Evolutionary conservation across 176 grass and related monocot genomes (phyloP).

Genomic region (Puccinellia tenuiflora): DNA sequence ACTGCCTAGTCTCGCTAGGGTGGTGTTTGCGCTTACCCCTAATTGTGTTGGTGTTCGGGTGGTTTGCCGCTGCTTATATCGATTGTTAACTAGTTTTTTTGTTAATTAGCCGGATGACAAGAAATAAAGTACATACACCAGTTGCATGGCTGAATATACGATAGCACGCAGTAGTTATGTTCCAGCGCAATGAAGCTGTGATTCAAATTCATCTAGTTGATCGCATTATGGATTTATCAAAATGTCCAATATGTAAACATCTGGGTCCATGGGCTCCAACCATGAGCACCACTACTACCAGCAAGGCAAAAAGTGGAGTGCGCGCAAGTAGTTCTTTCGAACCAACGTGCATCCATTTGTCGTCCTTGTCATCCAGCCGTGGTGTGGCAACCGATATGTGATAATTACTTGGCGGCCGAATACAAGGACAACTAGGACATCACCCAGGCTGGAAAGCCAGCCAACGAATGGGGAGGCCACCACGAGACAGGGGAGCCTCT

Average conservation of each 20-base stretch:
- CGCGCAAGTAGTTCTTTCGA: not conserved
- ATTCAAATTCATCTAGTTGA: not conserved
- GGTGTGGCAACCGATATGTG: not conserved
- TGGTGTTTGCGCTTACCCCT: no score
- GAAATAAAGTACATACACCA: no score
- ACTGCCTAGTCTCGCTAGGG: no score
- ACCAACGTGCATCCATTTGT: not conserved
- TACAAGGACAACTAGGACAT: not conserved
- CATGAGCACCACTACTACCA: not conserved
- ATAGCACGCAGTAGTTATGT: not conserved
- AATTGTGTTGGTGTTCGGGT: no score
- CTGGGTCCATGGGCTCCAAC: not conserved
- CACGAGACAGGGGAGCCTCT: not conserved
- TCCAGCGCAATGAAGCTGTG: not conserved
- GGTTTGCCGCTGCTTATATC: no score
- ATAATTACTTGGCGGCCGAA: not conserved
- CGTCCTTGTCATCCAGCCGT: not conserved
- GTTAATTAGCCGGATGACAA: no score
- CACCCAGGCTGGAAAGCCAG: constrained; percentile 29
- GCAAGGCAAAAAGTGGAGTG: not conserved
- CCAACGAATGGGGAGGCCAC: not conserved
- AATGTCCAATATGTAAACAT: not conserved
- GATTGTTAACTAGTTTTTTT: no score
- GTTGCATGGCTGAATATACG: not conserved
- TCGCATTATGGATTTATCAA: not conserved